These are phyloP conservation scores for Mortierella polycephala DNA, from an alignment of 371 early-diverging fungal genomes.

Conservation along the genomic window DNA sequence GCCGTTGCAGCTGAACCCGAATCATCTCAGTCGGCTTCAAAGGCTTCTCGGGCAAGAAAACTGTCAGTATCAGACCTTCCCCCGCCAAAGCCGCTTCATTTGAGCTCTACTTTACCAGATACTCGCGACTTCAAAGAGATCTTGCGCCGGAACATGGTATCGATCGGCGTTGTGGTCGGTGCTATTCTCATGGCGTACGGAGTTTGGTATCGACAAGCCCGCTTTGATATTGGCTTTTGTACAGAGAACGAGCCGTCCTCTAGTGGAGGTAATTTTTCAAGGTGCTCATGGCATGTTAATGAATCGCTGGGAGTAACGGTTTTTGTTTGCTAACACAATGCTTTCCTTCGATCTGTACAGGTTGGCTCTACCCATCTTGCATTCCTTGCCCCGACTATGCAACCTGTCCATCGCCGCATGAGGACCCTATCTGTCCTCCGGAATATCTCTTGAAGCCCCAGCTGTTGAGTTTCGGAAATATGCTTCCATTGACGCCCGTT, in stretches of 20 bases:
- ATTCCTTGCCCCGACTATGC: slow-evolving; percentile 54
- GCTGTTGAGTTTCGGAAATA: slow-evolving; percentile 42
- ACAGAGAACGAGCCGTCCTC: slow-evolving; percentile 8
- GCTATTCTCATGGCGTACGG: slow-evolving; percentile 29
- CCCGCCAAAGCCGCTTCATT: slow-evolving; percentile 21
- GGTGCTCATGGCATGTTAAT: not conserved
- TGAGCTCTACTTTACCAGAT: not conserved
- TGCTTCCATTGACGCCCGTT: slow-evolving; percentile 33
- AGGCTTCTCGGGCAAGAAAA: slow-evolving; percentile 7
- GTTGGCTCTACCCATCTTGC: slow-evolving; percentile 44
- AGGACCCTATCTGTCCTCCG: slow-evolving; percentile 35
- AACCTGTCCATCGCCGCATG: slow-evolving; percentile 25
- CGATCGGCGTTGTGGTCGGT: slow-evolving; percentile 14
- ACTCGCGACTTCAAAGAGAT: slow-evolving; percentile 10
- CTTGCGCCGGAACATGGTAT: slow-evolving; percentile 13
- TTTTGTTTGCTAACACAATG: not conserved
- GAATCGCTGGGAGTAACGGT: not conserved
- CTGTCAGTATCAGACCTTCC: slow-evolving; percentile 15
- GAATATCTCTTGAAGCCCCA: slow-evolving; percentile 48
- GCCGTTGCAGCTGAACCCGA: slow-evolving; percentile 5
- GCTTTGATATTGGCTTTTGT: slow-evolving; percentile 40
- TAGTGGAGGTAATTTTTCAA: not conserved
- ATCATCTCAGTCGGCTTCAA: slow-evolving; percentile 4
- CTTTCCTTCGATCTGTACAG: slow-evolving; percentile 1
- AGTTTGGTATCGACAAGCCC: slow-evolving; percentile 40